Evolutionary conservation across 805 yeast genomes (phyloP), one percentile per base, ranked within the genome.

Genomic region (Diddensiella transvaalensis): DNA sequence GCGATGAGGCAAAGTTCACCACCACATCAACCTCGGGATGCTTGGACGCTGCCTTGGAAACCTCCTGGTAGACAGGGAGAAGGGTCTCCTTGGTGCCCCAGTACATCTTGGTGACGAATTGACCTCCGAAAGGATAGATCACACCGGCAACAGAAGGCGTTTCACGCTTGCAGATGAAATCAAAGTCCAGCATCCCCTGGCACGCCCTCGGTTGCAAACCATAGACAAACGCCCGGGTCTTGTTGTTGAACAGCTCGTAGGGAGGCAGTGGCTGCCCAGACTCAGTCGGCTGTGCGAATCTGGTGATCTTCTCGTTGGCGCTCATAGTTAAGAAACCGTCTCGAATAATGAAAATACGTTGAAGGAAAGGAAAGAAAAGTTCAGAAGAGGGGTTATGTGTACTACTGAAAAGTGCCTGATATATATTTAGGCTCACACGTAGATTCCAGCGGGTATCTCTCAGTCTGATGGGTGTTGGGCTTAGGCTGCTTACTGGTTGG

Each of bases 1-100:
- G 70, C 44, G 73, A 69, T 11, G 75, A 70, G 36, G 76, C 76
- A 49, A 71, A 71, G 68, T 71, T 71, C 52, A 71, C 76, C 18
- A 72, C 76, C 32, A 72, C 76, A 42, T 71, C 76, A 29, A 72
- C 76, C 36, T 71, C 76, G 44, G 76, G 75, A 62, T 71, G 76
- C 65, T 67, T 62, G 37, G 66, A 62, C 17, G 62, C 66, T 22
- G 76, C 76, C 60, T 62, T 65, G 42, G 57, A 62, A 23, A 69
- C 71, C 52, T 68, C 62, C 60, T 71, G 75, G 66, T 72, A 71
- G 48, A 71, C 75, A 3, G 76, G 76, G 22, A 71, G 58, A 18
- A 72, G 62, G 13, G 72, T 70, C 62, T 71, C 76, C 67, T 70
- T 68, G 59, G 76, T 71, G 40, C 76, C 76, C 76, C 76, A 71